Evolutionary conservation across 768 basidiomycete species (phyloP), one percentile per base, ranked within the genome.

Genomic region (Leccinum broughii): DNA sequence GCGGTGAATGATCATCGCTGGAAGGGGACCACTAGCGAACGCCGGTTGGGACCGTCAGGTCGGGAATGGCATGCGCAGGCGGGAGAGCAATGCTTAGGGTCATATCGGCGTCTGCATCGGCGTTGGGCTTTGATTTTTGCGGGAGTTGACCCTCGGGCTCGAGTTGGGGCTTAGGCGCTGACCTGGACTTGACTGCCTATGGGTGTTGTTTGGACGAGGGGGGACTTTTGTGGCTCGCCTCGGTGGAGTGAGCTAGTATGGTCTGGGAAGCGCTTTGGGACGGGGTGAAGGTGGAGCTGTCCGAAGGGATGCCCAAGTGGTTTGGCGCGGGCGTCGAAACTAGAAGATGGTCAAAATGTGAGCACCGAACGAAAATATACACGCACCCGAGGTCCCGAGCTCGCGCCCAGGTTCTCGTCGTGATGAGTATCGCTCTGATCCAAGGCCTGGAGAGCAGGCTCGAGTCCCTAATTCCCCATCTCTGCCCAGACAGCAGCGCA

Each of bases 231-330:
- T 22, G 22, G 22, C 22, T 22, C 22, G 22, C 22, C 22, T 22
- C 22, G 22, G 22, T 22, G 22, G 22, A 24, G 24, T 24, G 24
- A 7, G 56, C 53, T 26, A 61, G 22, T 22, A 22, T 67, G 0
- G 54, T 67, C 72, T 91, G 24, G 3, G 24, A 24, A 24, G 24
- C 87, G 2, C 88, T 89, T 62, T 90, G 89, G 8, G 89, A 90
- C 20, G 89, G 89, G 0, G 85, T 83, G 62, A 90, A 2, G 30
- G 32, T 2, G 32, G 32, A 34, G 32, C 32, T 34, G 32, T 34
- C 32, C 22, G 22, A 11, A 48, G 15, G 6, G 24, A 24, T 24
- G 24, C 24, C 24, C 24, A 24, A 61, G 39, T 75, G 8, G 30
- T 30, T 30, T 6, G 30, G 30, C 30, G 30, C 30, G 61, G 72